phyloP scores from a whole-genome alignment of 805 yeast species.

The Yarrowia osloensis region DNA sequence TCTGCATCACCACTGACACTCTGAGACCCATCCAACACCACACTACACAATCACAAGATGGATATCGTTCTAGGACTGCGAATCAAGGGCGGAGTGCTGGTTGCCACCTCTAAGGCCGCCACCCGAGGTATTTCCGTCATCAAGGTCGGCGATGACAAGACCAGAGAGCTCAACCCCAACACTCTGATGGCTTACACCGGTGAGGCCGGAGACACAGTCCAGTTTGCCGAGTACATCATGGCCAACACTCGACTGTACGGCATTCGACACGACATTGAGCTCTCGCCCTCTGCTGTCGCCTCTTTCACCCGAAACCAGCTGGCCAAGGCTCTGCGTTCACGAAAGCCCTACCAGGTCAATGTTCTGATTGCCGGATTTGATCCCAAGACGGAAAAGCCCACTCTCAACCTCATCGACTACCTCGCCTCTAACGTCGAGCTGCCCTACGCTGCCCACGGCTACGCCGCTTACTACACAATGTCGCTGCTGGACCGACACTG shows the following conservation, averaged over 20 bases:
- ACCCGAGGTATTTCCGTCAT: slow-evolving; percentile 86
- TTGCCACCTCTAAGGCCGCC: slow-evolving; percentile 94
- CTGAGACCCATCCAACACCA: not conserved
- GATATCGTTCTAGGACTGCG: slow-evolving; percentile 88
- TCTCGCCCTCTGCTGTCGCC: slow-evolving; percentile 84
- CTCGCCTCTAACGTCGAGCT: slow-evolving; percentile 86
- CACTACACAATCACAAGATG: slow-evolving; percentile 50
- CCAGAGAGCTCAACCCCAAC: slow-evolving; percentile 70
- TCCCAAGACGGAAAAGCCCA: slow-evolving; percentile 56
- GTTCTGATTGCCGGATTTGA: slow-evolving; percentile 87
- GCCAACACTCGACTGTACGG: slow-evolving; percentile 88
- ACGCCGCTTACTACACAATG: slow-evolving; percentile 93
- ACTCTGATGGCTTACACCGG: slow-evolving; percentile 88
- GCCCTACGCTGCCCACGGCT: slow-evolving; percentile 98
- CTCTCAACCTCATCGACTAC: slow-evolving; percentile 87
- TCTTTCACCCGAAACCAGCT: slow-evolving; percentile 84
- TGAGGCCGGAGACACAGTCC: slow-evolving; percentile 94
- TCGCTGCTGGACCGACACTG: slow-evolving; percentile 90
- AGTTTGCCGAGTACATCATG: slow-evolving; percentile 91
- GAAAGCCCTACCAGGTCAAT: slow-evolving; percentile 94
- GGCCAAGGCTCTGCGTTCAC: slow-evolving; percentile 85
- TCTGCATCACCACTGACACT: not conserved
- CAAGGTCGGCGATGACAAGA: slow-evolving; percentile 78
- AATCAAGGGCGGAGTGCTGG: slow-evolving; percentile 74
- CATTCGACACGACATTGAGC: slow-evolving; percentile 79